Percentiles rank a stretch among this genome's conserved stretches.
Conservation (phyloP, 2,329 filamentous ascomycete genomes). For the Myriangium duriaei region DNA sequence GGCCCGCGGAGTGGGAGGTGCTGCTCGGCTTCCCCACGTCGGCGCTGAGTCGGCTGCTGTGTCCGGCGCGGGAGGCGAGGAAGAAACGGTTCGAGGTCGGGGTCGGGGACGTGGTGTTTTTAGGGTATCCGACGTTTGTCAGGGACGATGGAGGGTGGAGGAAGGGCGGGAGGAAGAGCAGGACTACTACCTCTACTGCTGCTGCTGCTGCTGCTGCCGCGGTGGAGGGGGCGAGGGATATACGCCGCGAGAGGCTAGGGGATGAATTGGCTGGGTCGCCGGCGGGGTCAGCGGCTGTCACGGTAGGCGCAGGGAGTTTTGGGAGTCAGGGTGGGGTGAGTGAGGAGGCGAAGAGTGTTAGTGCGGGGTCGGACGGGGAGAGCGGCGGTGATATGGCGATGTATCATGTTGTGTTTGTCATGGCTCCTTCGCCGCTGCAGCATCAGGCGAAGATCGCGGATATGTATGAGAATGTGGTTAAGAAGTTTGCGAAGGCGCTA, state of each 20-base stretch:
- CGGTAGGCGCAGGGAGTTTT: not conserved
- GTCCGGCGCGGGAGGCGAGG: constrained; percentile 62
- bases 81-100: constrained; percentile 73
- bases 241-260: constrained; percentile 1
- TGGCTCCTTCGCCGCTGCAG: constrained; percentile 68
- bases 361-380: constrained; percentile 21
- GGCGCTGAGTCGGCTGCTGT: constrained; percentile 68
- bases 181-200: not conserved
- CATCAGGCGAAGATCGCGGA: constrained; percentile 60
- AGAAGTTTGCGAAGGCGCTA: constrained; percentile 82
- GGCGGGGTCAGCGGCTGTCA: not conserved
- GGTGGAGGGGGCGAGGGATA: not conserved
- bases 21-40: constrained; percentile 63
- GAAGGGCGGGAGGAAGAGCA: constrained; percentile 23
- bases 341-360: constrained; percentile 8
- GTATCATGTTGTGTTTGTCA: constrained; percentile 93
- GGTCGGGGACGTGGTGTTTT: constrained; percentile 64
- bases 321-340: constrained; percentile 3
- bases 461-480: constrained; percentile 79
- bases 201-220: not conserved
- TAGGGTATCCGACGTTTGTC: constrained; percentile 75
- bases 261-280: constrained; percentile 4
- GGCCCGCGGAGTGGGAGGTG: constrained; percentile 48
- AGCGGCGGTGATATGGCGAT: constrained; percentile 63
- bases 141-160: constrained; percentile 66